Conservation (phyloP, 2,329 filamentous ascomycete genomes). For the Raffaelea deltoideospora region DNA sequence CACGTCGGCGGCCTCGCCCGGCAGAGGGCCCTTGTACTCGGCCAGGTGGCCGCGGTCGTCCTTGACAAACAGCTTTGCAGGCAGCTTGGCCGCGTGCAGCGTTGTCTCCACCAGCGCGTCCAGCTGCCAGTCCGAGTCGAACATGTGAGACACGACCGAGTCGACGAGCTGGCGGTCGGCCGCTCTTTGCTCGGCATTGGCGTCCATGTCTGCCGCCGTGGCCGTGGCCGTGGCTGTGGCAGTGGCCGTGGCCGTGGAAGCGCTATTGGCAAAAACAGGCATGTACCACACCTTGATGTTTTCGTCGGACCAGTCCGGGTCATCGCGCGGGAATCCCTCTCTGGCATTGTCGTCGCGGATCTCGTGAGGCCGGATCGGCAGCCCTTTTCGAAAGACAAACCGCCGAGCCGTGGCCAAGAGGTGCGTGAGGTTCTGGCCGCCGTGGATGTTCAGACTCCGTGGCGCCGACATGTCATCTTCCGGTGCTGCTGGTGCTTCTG, state of each 20-base stretch:
- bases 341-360: slow-evolving; percentile 30
- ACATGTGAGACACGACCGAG: slow-evolving; percentile 59
- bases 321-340: slow-evolving; percentile 19
- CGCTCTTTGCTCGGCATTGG: slow-evolving; percentile 7
- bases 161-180: slow-evolving; percentile 36
- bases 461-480: neutral
- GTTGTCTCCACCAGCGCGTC: slow-evolving; percentile 54
- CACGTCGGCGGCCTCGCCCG: slow-evolving; percentile 28
- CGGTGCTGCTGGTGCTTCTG: no score
- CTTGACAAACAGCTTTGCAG: slow-evolving; percentile 55
- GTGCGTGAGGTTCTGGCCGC: slow-evolving; percentile 66
- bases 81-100: slow-evolving; percentile 50
- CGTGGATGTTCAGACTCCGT: slow-evolving; percentile 51
- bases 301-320: slow-evolving; percentile 60
- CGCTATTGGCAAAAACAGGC: slow-evolving; percentile 24
- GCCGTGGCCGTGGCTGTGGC: neutral
- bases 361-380: slow-evolving; percentile 61
- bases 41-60: slow-evolving; percentile 47
- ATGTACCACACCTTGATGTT: slow-evolving; percentile 78
- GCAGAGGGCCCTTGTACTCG: slow-evolving; percentile 53
- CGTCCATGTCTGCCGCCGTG: neutral
- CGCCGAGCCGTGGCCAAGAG: slow-evolving; percentile 66
- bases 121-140: slow-evolving; percentile 58
- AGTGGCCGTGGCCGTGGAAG: slow-evolving; percentile 6
- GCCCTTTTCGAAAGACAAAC: slow-evolving; percentile 74